Conservation (phyloP, 2,329 filamentous ascomycete genomes). For the Aplosporella prunicola region DNA sequence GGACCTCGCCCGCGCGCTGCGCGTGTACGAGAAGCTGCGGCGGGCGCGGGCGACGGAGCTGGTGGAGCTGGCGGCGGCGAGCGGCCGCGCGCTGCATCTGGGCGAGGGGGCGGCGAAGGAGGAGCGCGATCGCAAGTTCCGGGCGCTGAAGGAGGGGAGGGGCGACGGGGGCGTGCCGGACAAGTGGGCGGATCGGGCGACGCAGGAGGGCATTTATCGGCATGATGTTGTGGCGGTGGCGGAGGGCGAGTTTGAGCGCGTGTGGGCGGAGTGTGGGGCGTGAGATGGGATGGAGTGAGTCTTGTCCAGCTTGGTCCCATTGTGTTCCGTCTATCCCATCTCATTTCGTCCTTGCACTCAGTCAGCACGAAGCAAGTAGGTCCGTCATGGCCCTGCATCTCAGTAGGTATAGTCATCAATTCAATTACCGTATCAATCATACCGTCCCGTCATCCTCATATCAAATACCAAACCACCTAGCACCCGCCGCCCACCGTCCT, state of each 20-base stretch:
- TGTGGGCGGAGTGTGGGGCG: too few relatives aligned
- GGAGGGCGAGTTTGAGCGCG: slow-evolving; percentile 35
- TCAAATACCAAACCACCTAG: too few relatives aligned
- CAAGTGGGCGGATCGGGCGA: slow-evolving; percentile 44
- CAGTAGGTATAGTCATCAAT: too few relatives aligned
- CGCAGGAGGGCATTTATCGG: slow-evolving; percentile 41
- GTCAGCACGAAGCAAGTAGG: too few relatives aligned
- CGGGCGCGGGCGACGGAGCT: slow-evolving; percentile 48
- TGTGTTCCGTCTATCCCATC: too few relatives aligned
- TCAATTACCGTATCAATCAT: too few relatives aligned
- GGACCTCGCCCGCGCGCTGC: slow-evolving; percentile 44
- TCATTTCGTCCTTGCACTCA: too few relatives aligned
- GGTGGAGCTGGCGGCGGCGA: slow-evolving; percentile 48
- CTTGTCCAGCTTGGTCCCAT: too few relatives aligned
- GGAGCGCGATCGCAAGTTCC: slow-evolving; percentile 48
- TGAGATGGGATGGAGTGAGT: too few relatives aligned
- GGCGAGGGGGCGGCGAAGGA: slow-evolving; percentile 50
- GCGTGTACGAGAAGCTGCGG: slow-evolving; percentile 47
- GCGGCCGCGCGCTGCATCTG: slow-evolving; percentile 45
- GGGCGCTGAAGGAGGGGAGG: slow-evolving; percentile 33
- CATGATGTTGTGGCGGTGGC: slow-evolving; percentile 37
- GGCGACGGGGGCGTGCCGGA: slow-evolving; percentile 34
- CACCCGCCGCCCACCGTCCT: too few relatives aligned
- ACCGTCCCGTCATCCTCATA: too few relatives aligned
- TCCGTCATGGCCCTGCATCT: too few relatives aligned